Evolutionary conservation across 306 rosid genomes (phyloP).

Genomic region (Betula pendula): DNA sequence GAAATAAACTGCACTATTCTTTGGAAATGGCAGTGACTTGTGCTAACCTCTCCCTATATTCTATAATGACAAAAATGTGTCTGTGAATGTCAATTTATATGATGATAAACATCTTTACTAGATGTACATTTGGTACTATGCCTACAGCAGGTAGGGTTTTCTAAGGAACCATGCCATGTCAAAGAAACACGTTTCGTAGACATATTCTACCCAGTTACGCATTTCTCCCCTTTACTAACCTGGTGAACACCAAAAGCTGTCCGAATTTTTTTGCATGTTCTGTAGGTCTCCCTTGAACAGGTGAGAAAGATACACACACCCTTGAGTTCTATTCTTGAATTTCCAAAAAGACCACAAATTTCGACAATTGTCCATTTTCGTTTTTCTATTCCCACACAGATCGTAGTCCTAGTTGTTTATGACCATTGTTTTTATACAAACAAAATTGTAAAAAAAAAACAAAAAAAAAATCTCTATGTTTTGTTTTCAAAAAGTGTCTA

Average conservation of each 20-base stretch:
- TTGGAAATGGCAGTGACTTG: background rate
- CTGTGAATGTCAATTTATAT: background rate
- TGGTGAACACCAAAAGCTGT: background rate
- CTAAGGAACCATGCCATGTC: background rate
- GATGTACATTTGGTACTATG: background rate
- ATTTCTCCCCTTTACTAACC: background rate
- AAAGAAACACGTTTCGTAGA: background rate
- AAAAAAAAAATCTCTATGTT: too few species aligned
- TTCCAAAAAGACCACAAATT: background rate
- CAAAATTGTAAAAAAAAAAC: too few species aligned
- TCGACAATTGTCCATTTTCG: background rate
- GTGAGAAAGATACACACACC: background rate
- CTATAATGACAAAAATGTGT: background rate
- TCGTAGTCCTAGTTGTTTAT: background rate
- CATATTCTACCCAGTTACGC: background rate
- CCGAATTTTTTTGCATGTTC: background rate
- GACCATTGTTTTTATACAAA: too few species aligned
- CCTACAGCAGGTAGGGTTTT: background rate
- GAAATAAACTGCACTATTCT: background rate
- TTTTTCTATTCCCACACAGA: background rate
- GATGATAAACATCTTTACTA: background rate
- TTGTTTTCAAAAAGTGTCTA: background rate
- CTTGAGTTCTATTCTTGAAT: background rate
- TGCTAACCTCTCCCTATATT: background rate
- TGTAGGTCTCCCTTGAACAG: background rate